phyloP scores from a whole-genome alignment of 1,284 basidiomycete genomes.

The Kalmanozyma brasiliensis region DNA sequence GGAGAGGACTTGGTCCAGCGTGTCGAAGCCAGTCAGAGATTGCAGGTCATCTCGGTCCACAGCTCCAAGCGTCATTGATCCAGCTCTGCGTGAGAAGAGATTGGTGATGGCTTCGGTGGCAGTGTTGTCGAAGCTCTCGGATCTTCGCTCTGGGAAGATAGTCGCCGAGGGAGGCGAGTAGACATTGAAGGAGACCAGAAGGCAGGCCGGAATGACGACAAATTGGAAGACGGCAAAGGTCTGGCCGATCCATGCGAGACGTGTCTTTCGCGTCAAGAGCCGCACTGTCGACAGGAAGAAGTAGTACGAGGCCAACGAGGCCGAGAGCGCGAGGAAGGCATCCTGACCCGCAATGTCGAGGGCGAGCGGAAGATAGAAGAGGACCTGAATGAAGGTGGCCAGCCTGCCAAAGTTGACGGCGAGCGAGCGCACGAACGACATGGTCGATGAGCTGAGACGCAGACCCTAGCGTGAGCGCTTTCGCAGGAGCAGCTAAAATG shows the following conservation, averaged over 20 bases:
- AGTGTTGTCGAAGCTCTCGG: constrained; percentile 23
- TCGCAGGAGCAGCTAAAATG: background rate
- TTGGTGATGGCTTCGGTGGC: constrained; percentile 33
- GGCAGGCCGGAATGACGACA: constrained; percentile 61
- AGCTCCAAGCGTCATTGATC: background rate
- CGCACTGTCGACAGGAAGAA: constrained; percentile 60
- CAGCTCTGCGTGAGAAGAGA: constrained; percentile 20
- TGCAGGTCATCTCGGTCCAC: constrained; percentile 14
- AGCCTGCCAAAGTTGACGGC: constrained; percentile 55
- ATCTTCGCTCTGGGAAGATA: constrained; percentile 37
- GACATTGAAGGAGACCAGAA: constrained; percentile 62
- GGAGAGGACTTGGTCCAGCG: constrained; percentile 24
- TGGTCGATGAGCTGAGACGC: constrained; percentile 7
- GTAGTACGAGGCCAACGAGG: constrained; percentile 64
- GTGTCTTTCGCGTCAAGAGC: constrained; percentile 44
- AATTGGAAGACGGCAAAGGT: constrained; percentile 62
- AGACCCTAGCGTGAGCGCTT: no score
- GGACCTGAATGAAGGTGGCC: constrained; percentile 62
- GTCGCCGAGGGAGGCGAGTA: constrained; percentile 59
- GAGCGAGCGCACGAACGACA: constrained; percentile 42
- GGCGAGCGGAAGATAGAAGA: constrained; percentile 64
- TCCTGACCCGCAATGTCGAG: constrained; percentile 66
- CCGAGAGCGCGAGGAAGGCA: constrained; percentile 65
- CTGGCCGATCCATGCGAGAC: constrained; percentile 53
- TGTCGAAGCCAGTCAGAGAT: constrained; percentile 27